Base-by-base conservation (phyloP, 129 eudicot genomes). In the Flaveria robusta region DNA sequence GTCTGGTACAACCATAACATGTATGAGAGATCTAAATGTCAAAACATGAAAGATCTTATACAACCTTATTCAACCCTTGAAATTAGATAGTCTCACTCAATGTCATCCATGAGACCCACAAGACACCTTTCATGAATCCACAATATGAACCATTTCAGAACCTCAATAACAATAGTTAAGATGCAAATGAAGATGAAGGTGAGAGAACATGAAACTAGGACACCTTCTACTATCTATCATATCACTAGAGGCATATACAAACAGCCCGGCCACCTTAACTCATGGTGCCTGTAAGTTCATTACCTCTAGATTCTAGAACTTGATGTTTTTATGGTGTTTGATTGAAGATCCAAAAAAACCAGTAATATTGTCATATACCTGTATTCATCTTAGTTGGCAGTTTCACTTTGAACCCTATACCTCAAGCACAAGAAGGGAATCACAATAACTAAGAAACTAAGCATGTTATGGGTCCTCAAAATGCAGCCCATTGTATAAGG, bases 381-480 rank as follows among this genome's bases (percentile, higher is more conserved):
- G 7, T 49, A 15, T 49, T 34, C 7, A 34, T 7, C 39, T 34
- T 27, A 27, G 31, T 27, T 34, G 39, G 39, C 5, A 34, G 39
- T 34, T 34, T 34, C 39, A 34, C 39, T 34, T 34, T 34, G 7
- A 34, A 34, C 6, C 55, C 8, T 1, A 15, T 49, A 15, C 55
- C 19, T 47, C 56, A 50, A 15, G 19, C 56, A 50, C 20, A 50
- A 50, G 22, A 50, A 50, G 56, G 20, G 5, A 50, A 15, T 50
- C 22, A 50, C 9, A 50, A 50, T 50, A 50, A 50, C 7, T 16
- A 18, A n/a, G 24, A n/a, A n/a, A 18, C 6, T 18, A 18, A 34
- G 19, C 66, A 50, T 12, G 65, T 46, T 52, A 75, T 49, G 51
- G 51, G 62, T 47, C 62, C 62, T 75, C 47, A 20, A 65, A 34